Evolutionary conservation across 352 stramenopile species (phyloP), one percentile per base, ranked within the genome.

Genomic region (Aphanomyces cochlioides): DNA sequence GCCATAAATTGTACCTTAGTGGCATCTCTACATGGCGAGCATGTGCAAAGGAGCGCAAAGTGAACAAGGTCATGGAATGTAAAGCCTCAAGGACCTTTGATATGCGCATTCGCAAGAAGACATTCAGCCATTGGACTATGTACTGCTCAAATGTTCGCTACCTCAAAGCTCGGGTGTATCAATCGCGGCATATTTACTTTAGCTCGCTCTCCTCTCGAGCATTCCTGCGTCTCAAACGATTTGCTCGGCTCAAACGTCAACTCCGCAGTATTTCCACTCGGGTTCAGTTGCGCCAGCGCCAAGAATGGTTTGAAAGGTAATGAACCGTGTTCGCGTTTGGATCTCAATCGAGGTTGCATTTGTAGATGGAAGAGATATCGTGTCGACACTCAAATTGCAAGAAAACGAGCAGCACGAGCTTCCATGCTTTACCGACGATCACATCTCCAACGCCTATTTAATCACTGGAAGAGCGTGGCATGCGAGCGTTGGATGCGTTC

Each of bases 401-500:
- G 7, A 10, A 48, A 67, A 12, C 59, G 59, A 6, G 36, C 8
- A 2, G n/a, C 40, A 15, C 39, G 59, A 8, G 59, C 59, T 17
- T 28, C 37, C 39, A 67, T 36, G 59, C 41, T 67, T 5, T 54
- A 67, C 59, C 39, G 59, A n/a, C 39, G 37, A 5, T 54, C 59
- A 7, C 59, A 50, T 12, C 40, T 56, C 10, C 21, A 13, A 28
- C 59, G 43, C 41, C 37, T 48, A 28, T 67, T 67, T 56, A 37
- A 12, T 28, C 59, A 67, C 40, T 67, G 59, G 59, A 17, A 36
- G 3, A 67, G 59, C 59, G 59, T 67, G 4, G 59, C 59, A 5
- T 54, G 39, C 59, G 59, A 67, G 59, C 59, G 59, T 15, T 67
- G 59, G 59, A 67, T 67, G 59, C 39, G 41, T 3, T 13, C 15